Base-by-base conservation (phyloP, 257 asterid species). In the Penstemon barbatus region DNA sequence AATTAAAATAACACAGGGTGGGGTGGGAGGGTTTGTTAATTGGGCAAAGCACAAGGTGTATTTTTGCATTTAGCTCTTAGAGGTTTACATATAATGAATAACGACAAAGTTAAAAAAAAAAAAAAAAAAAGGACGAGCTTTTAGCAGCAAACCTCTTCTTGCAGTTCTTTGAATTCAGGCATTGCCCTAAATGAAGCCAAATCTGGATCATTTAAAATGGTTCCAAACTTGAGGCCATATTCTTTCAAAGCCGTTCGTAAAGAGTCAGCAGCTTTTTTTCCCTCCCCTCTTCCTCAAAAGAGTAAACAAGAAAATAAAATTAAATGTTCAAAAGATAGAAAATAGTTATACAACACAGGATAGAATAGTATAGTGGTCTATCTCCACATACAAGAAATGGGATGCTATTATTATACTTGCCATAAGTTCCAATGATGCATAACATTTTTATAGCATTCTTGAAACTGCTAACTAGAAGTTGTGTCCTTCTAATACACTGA, bases 161-260 rank as follows among this genome's bases (percentile, higher is more conserved):
- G 97, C 83, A 93, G 71, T 71, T 88, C 97, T 75, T 86, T 93
- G 76, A 93, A 93, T 79, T 90, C 99, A 63, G 99, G 92, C 75
- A 70, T 84, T 36, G 95, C 92, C 78, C 99, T 83, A 69, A 93
- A 93, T 67, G 99, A 83, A 75, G 97, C 99, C 81, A 93, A 84
- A 82, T 93, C 99, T 36, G 99, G 97, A 83, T 93, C 99, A 75
- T 90, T 93, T 13, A 93, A 77, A 70, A 93, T 90, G 70, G 97
- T 93, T 71, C 92, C 88, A 73, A 93, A 93, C 84, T 90, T 93
- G 50, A 93, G 89, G 75, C 76, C 69, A 71, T 90, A 93, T 42
- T 90, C 91, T 85, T 79, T 89, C 77, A 93, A 84, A 79, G 99
- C 97, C n/a, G 86, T 83, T 57, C 99, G 94, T 72, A 93, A 79